Evolutionary conservation across 371 early-diverging fungal genomes (phyloP).

Genomic region (Mortierella sp.): DNA sequence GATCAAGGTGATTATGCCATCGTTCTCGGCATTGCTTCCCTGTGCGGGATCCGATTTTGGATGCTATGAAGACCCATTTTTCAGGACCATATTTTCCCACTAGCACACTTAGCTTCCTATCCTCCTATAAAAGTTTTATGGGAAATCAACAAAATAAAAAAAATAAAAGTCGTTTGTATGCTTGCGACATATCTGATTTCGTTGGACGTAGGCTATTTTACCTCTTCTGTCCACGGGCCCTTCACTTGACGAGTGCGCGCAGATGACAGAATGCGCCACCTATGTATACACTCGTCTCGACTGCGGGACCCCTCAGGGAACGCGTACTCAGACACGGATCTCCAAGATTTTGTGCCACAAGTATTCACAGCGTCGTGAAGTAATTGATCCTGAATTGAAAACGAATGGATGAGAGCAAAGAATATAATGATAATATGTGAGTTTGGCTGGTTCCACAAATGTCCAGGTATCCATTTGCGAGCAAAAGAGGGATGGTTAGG

Average conservation of each 20-base stretch:
- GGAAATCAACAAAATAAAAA: not conserved
- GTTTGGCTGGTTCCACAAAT: too few species aligned
- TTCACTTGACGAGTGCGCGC: constrained; percentile 41
- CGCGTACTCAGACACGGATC: constrained; percentile 27
- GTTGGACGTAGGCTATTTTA: not conserved
- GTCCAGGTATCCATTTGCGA: too few species aligned
- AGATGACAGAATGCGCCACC: constrained; percentile 44
- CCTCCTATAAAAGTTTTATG: constrained; percentile 26
- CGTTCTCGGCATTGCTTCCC: constrained; percentile 54
- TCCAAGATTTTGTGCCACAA: constrained; percentile 40
- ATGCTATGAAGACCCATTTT: constrained; percentile 53
- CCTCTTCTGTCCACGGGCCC: constrained; percentile 55
- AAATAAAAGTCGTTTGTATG: not conserved
- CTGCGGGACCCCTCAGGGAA: constrained; percentile 48
- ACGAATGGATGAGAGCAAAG: not conserved
- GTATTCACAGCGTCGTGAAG: constrained; percentile 30
- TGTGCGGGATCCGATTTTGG: constrained; percentile 44
- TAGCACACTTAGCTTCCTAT: constrained; percentile 33
- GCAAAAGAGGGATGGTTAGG: not conserved
- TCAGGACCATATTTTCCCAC: constrained; percentile 46
- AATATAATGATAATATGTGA: too few species aligned
- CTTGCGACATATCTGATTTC: not conserved
- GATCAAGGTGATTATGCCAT: constrained; percentile 52
- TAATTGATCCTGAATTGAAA: constrained; percentile 17
- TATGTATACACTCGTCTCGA: constrained; percentile 40